Base-by-base conservation (phyloP, 176 grass and related monocot genomes). In the Paspalum vaginatum region DNA sequence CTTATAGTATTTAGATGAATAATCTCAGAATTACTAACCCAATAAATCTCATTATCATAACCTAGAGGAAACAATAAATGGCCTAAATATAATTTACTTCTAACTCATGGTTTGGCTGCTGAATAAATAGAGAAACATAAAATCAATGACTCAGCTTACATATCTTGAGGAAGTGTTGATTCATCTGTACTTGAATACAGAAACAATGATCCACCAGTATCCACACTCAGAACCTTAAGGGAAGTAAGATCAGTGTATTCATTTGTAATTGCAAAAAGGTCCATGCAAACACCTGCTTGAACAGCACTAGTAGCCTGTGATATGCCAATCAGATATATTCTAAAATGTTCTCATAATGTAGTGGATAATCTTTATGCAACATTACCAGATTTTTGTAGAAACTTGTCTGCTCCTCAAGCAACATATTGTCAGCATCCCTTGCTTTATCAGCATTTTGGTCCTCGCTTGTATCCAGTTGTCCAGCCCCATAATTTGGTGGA, bases 151-250 rank as follows among this genome's bases (percentile, higher is more conserved):
- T 56, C 12, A 72, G 89, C 92, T 93, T 87, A 98, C 96, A 98
- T 95, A 81, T 98, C 96, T 79, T 98, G 92, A 6, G 96, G 96
- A 79, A 98, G 88, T 58, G 96, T 98, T 49, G 96, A 98, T 85
- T 98, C 92, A 79, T 95, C 96, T 66, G 88, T 89, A 87, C 83
- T 98, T 50, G 83, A 75, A 83, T 98, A 93, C 55, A 93, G 80
- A 90, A 91, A 95, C 76, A 98, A 74, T 75, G 92, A 98, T 54
- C 92, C 96, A 42, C 96, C 96, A 82, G 92, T 98, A 52, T 95
- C 90, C 75, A 98, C 88, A 90, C 90, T 93, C 38, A 98, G 84
- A 89, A 84, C 88, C 73, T 98, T 98, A 24, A 98, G 86, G 43
- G 90, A 95, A 75, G 90, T 74, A 64, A 98, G 88, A 66, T 98